phyloP scores from a whole-genome alignment of 306 rosid genomes.

The Quillaja saponaria region DNA sequence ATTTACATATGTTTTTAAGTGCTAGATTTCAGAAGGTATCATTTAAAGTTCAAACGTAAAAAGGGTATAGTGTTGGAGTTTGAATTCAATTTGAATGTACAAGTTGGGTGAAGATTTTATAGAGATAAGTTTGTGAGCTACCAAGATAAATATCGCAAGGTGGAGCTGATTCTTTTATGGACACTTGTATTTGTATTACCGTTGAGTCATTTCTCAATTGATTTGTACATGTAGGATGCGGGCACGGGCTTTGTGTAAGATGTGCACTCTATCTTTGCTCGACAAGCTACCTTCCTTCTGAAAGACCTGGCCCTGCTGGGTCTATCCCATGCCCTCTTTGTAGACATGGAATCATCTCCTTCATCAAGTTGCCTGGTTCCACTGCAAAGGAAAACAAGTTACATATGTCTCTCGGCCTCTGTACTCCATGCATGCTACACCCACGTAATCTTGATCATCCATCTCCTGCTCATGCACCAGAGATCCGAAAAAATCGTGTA shows the following conservation, averaged over 20 bases:
- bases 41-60: too few species aligned
- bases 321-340: slow-evolving; percentile 94
- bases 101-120: too few species aligned
- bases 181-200: slow-evolving; percentile 4
- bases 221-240: slow-evolving; percentile 65
- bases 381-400: slow-evolving; percentile 61
- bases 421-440: slow-evolving; percentile 89
- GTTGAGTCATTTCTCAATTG: slow-evolving; percentile 23
- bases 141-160: too few species aligned
- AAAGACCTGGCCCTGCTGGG: slow-evolving; percentile 62
- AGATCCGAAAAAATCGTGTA: slow-evolving; percentile 71
- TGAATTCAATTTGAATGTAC: too few species aligned
- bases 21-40: too few species aligned
- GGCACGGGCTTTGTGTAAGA: slow-evolving; percentile 85
- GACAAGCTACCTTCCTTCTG: slow-evolving; percentile 65
- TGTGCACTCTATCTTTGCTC: slow-evolving; percentile 97
- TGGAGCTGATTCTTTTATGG: background rate
- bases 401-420: slow-evolving; percentile 64
- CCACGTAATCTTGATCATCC: slow-evolving; percentile 47
- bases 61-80: too few species aligned
- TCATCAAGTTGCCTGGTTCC: slow-evolving; percentile 72
- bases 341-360: slow-evolving; percentile 75
- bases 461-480: slow-evolving; percentile 61
- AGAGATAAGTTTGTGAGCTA: too few species aligned
- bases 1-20: too few species aligned